Evolutionary conservation across 2,329 filamentous ascomycete genomes (phyloP).

Genomic region (Aspergillus pseudoglaucus): DNA sequence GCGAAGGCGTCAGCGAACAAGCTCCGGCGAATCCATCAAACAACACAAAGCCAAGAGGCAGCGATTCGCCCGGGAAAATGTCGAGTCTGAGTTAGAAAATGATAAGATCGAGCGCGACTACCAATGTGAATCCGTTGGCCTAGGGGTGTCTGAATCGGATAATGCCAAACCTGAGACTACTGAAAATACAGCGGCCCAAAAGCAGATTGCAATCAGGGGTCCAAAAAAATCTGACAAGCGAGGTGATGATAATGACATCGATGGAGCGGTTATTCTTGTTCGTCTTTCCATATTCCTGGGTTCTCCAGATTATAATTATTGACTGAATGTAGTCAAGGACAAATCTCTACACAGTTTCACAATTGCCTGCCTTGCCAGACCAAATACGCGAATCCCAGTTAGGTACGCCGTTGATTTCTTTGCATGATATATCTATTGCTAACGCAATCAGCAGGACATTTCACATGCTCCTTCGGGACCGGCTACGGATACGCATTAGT

Average conservation of each 20-base stretch:
- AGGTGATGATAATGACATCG: conserved; percentile 15
- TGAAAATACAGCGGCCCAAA: conserved; percentile 17
- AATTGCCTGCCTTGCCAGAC: conserved; percentile 75
- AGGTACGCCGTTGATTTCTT: conserved; percentile 46
- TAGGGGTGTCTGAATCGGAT: not conserved
- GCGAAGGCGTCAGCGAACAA: conserved; percentile 35
- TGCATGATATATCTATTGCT: conserved; percentile 9
- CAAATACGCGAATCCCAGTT: conserved; percentile 61
- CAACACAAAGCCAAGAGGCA: conserved; percentile 42
- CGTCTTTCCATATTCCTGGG: conserved; percentile 3
- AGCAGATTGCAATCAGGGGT: conserved; percentile 31
- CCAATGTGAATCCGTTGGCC: not conserved
- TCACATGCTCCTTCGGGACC: conserved; percentile 60
- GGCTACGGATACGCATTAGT: conserved; percentile 68
- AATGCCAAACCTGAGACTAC: not conserved
- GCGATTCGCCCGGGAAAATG: conserved; percentile 35
- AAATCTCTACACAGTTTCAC: conserved; percentile 76
- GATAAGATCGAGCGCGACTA: not conserved
- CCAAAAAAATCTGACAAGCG: conserved; percentile 32
- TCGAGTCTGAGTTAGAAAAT: conserved; percentile 5
- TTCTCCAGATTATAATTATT: conserved; percentile 3
- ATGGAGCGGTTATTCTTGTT: conserved; percentile 34
- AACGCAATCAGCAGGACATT: conserved; percentile 43
- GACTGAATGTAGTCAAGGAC: conserved; percentile 61
- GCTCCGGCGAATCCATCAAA: conserved; percentile 41